phyloP scores from a whole-genome alignment of 805 yeast species.

The Candida awuae region DNA sequence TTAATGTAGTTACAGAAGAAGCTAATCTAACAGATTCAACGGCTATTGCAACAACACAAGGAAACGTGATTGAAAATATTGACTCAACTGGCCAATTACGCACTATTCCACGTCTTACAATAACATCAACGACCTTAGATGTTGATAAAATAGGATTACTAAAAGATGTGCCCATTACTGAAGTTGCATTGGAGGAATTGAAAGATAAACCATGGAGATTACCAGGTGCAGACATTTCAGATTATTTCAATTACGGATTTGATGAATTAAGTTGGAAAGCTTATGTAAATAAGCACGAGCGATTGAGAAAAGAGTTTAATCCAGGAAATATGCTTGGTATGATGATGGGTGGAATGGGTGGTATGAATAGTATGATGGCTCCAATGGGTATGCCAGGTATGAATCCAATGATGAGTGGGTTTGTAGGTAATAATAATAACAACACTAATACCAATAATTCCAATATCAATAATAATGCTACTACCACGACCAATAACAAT shows the following conservation, averaged over 20 bases:
- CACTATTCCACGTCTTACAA: conserved; percentile 24
- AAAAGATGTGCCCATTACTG: conserved; percentile 78
- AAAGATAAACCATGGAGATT: conserved; percentile 98
- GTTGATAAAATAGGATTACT: conserved; percentile 65
- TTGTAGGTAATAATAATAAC: conserved; percentile 9
- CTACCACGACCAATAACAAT: background rate
- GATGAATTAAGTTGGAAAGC: conserved; percentile 96
- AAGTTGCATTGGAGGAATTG: conserved; percentile 67
- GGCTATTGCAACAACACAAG: conserved; percentile 15
- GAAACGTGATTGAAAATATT: conserved; percentile 7
- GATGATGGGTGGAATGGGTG: conserved; percentile 8
- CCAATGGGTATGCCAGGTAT: conserved; percentile 18
- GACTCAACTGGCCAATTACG: conserved; percentile 16
- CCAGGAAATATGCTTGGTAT: conserved; percentile 59
- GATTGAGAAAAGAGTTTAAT: conserved; percentile 67
- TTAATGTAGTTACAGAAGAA: conserved; percentile 13
- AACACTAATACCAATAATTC: conserved; percentile 1
- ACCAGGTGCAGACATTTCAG: conserved; percentile 92
- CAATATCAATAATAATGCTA: background rate
- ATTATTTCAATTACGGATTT: conserved; percentile 93
- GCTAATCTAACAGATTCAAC: conserved; percentile 13
- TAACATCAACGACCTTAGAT: conserved; percentile 43
- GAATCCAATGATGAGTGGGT: conserved; percentile 15
- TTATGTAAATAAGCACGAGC: conserved; percentile 83
- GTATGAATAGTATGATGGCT: conserved; percentile 21